Conservation (phyloP, 371 early-diverging fungal species). For the Parasitella parasitica region DNA sequence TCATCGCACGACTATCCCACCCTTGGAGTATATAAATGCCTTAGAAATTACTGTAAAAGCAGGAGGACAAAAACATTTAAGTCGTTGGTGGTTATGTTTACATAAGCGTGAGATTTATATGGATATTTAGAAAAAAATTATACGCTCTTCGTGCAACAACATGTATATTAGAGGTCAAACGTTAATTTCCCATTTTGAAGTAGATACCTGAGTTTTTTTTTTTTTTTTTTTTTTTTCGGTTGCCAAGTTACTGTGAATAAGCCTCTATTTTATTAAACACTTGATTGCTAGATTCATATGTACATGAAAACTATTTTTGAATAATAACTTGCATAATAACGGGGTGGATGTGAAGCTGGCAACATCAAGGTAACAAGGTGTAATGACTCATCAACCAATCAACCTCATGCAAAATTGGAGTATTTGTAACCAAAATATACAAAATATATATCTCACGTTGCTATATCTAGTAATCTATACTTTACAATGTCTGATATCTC, state of each 20-base stretch:
- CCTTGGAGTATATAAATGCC: background rate
- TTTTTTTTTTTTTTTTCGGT: no score
- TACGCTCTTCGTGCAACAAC: background rate
- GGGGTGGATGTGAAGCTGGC: background rate
- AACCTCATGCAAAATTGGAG: background rate
- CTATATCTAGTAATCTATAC: background rate
- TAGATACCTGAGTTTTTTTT: background rate
- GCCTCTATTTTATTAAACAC: background rate
- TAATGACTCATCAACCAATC: conserved; percentile 10
- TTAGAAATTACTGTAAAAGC: background rate
- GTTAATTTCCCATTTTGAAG: background rate
- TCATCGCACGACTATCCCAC: background rate
- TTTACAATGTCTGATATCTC: background rate
- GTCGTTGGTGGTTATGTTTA: background rate
- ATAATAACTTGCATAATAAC: background rate
- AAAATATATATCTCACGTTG: background rate
- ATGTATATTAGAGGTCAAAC: background rate
- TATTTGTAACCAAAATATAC: conserved; percentile 2
- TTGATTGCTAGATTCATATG: background rate
- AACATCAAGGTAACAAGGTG: background rate
- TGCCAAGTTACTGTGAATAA: background rate
- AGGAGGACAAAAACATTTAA: background rate
- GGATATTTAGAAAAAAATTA: background rate
- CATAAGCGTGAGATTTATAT: conserved; percentile 2
- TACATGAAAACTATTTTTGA: background rate